A percentile compares a stretch with the other conserved stretches of the same genome.
These are phyloP conservation scores for Nannizziopsis barbatae DNA, from an alignment of 2,329 filamentous ascomycete genomes.

Conservation along the genomic window DNA sequence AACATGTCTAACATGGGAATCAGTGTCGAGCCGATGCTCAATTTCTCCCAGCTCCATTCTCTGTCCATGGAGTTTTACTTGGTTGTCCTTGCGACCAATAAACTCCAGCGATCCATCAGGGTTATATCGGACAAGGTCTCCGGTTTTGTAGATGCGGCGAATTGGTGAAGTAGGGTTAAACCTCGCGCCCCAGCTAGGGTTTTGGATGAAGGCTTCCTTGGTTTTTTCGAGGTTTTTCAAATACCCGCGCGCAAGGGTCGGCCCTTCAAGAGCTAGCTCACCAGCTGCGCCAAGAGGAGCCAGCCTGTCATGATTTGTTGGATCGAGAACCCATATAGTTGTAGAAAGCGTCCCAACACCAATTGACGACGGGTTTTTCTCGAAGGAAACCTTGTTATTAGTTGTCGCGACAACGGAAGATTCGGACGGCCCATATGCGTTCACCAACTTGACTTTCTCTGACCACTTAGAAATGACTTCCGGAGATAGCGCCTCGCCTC, in stretches of 20 bases:
- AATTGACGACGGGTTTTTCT: conserved; percentile 12
- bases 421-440: conserved; percentile 75
- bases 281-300: conserved; percentile 13
- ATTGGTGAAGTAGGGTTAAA: conserved; percentile 2
- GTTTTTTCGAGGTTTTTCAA: conserved; percentile 13
- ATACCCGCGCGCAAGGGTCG: conserved; percentile 13
- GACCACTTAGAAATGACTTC: conserved; percentile 61
- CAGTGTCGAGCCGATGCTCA: conserved; percentile 28
- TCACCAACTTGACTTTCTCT: conserved; percentile 51
- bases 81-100: conserved; percentile 53
- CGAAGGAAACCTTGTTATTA: conserved; percentile 10
- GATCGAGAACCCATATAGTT: conserved; percentile 13
- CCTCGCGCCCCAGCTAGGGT: conserved; percentile 10
- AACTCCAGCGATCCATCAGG: conserved; percentile 27
- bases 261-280: conserved; percentile 14
- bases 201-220: conserved; percentile 11
- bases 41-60: conserved; percentile 50
- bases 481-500: conserved; percentile 67
- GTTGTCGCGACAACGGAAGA: conserved; percentile 13
- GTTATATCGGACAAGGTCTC: conserved; percentile 21
- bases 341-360: conserved; percentile 9
- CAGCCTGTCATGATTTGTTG: conserved; percentile 11
- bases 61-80: conserved; percentile 56
- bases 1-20: conserved; percentile 28
- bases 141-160: conserved; percentile 14